Base-by-base conservation (phyloP, 2,329 filamentous ascomycete genomes). In the Didymellaceae sp. region DNA sequence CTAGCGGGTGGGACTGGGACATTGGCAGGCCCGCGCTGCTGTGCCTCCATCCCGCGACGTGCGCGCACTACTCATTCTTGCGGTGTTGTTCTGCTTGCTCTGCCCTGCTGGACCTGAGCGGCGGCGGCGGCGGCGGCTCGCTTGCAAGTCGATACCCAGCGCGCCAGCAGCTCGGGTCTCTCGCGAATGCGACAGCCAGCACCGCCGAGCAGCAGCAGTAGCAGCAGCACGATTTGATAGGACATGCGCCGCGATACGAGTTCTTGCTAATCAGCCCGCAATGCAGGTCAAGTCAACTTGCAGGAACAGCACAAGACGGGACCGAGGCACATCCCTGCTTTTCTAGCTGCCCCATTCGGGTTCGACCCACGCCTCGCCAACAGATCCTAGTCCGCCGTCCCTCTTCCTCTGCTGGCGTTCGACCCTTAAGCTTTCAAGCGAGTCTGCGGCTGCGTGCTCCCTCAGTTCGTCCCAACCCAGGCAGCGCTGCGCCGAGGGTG, bases 401-500 rank as follows among this genome's bases (percentile, higher is more conserved):
- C 45, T 37, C 30, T 45, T 41, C 37, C 28, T 40, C 51, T 10
- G 55, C 45, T 48, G 51, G 51, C 42, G 40, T 44, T 39, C 42
- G 41, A 41, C 39, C 44, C 48, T 57, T 48, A 59, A 57, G 57
- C 58, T 58, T 56, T 59, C 55, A 50, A 59, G 54, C 59, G 57
- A 56, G 59, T n/a, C 50, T 52, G 45, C 57, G 48, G 54, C 52
- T 54, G 45, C 57, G 52, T 57, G 57, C 55, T 52, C 52, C 44
- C 41, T 44, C 42, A 43, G 49, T 56, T 50, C 48, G 37, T 41
- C 28, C 33, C 22, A 34, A 38, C 45, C 50, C 52, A 52, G 47
- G 53, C 49, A 56, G 58, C 57, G 56, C 61, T 57, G 64, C 61
- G 63, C 59, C 58, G 39, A 31, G 50, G 46, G 43, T 56, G 62